phyloP scores from a whole-genome alignment of 495 filamentous ascomycete species.

The Aspergillus nanangensis region DNA sequence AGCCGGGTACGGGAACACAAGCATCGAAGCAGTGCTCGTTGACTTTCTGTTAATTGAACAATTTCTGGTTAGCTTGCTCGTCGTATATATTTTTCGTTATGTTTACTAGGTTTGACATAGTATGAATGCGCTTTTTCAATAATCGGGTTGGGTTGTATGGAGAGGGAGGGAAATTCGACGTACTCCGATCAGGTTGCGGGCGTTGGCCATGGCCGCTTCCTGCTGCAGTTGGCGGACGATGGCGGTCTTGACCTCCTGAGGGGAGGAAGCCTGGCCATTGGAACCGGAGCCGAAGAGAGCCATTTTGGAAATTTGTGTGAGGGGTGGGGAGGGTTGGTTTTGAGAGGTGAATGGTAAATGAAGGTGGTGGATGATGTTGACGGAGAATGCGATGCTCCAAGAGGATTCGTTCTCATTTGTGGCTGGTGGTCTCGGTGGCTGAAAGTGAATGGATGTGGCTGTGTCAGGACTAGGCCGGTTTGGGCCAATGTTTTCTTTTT shows the following conservation, averaged over 20 bases:
- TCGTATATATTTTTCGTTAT: no score
- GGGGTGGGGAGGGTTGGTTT: neutral
- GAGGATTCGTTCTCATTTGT: conserved; percentile 8
- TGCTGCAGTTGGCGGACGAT: conserved; percentile 71
- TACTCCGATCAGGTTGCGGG: conserved; percentile 71
- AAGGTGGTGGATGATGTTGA: conserved; percentile 12
- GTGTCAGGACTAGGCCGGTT: no score
- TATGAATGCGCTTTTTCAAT: no score
- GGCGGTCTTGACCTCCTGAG: conserved; percentile 59
- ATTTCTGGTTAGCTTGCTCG: no score
- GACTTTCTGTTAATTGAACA: conserved; percentile 92
- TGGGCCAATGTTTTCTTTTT: no score
- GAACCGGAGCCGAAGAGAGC: conserved; percentile 34
- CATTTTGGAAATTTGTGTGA: conserved; percentile 22
- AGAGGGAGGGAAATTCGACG: conserved; percentile 11
- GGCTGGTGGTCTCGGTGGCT: no score
- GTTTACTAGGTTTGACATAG: no score
- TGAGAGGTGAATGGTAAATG: neutral
- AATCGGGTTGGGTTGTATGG: no score
- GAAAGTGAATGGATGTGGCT: no score
- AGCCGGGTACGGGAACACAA: conserved; percentile 82
- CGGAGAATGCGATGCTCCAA: neutral
- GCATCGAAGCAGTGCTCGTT: conserved; percentile 96
- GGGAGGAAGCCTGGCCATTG: conserved; percentile 25
- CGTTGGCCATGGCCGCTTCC: conserved; percentile 72